Conservation (phyloP, 768 basidiomycete genomes). For the Leccinum variicolor region DNA sequence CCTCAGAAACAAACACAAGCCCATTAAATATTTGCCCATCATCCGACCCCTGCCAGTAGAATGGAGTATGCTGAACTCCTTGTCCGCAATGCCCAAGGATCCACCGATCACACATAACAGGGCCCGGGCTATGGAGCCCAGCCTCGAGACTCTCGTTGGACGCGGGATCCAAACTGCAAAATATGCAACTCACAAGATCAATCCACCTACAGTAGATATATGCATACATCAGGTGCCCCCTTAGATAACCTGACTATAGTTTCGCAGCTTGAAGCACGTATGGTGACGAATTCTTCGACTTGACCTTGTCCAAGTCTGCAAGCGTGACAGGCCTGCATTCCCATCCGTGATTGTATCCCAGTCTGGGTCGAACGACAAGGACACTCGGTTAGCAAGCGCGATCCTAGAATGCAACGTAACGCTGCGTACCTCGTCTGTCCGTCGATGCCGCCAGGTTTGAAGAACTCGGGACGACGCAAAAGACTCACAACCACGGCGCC, state of each 20-base stretch:
- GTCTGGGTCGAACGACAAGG: constrained; percentile 32
- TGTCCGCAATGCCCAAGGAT: too few relatives aligned
- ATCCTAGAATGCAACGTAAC: not conserved
- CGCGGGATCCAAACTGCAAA: too few relatives aligned
- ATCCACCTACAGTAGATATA: too few relatives aligned
- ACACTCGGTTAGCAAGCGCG: not conserved
- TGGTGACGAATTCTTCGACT: constrained; percentile 58
- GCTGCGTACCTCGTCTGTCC: constrained; percentile 56
- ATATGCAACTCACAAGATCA: too few relatives aligned
- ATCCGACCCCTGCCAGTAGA: too few relatives aligned
- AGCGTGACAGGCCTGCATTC: constrained; percentile 61
- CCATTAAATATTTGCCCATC: too few relatives aligned
- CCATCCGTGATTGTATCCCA: constrained; percentile 80
- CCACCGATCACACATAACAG: too few relatives aligned
- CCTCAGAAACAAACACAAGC: too few relatives aligned
- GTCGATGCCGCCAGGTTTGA: constrained; percentile 58
- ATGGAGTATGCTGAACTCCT: too few relatives aligned
- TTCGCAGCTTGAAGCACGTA: constrained; percentile 33
- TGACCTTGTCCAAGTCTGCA: constrained; percentile 72
- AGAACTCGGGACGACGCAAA: constrained; percentile 77
- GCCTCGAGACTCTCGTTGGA: too few relatives aligned
- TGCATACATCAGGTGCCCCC: too few relatives aligned
- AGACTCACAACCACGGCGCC: constrained; percentile 77
- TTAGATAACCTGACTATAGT: not conserved
- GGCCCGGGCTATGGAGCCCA: too few relatives aligned